Evolutionary conservation across 75 land plant species (phyloP).

Genomic region (Pinus tabuliformis): DNA sequence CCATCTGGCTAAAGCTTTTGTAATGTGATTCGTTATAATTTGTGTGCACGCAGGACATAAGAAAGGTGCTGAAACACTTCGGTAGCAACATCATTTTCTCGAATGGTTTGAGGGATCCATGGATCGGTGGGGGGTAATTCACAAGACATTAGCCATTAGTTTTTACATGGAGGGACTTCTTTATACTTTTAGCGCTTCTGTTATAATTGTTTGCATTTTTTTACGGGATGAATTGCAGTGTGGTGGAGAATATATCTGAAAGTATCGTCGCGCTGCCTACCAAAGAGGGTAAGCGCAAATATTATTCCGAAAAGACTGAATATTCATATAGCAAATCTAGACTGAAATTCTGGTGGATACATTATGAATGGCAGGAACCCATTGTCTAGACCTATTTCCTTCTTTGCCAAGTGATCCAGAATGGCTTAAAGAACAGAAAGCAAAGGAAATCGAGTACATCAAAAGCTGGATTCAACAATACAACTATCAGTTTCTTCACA

Average conservation of each 20-base stretch:
- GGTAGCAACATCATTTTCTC: slow-evolving; percentile 13
- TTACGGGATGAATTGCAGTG: background rate
- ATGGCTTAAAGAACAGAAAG: slow-evolving; percentile 74
- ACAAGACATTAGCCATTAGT: background rate
- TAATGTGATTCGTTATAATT: background rate
- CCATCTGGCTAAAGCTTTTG: background rate
- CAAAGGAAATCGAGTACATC: slow-evolving; percentile 50
- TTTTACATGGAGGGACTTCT: background rate
- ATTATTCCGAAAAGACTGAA: too few relatives aligned
- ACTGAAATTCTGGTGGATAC: too few relatives aligned
- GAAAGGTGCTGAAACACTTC: slow-evolving; percentile 1
- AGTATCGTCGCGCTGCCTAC: too few relatives aligned
- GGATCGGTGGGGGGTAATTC: slow-evolving; percentile 12
- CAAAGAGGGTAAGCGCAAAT: background rate
- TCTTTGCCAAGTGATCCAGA: slow-evolving; percentile 67
- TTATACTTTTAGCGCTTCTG: background rate
- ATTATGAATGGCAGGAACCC: too few relatives aligned
- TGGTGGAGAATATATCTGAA: too few relatives aligned
- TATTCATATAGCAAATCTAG: too few relatives aligned
- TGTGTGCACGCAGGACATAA: slow-evolving; percentile 3
- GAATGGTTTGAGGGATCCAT: slow-evolving; percentile 18
- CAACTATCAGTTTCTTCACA: too few relatives aligned
- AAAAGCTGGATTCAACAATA: slow-evolving; percentile 45
- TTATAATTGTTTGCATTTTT: too few relatives aligned
- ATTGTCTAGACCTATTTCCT: too few relatives aligned